Conservation (phyloP, 805 yeast species). For the Wickerhamiella lipophila region DNA sequence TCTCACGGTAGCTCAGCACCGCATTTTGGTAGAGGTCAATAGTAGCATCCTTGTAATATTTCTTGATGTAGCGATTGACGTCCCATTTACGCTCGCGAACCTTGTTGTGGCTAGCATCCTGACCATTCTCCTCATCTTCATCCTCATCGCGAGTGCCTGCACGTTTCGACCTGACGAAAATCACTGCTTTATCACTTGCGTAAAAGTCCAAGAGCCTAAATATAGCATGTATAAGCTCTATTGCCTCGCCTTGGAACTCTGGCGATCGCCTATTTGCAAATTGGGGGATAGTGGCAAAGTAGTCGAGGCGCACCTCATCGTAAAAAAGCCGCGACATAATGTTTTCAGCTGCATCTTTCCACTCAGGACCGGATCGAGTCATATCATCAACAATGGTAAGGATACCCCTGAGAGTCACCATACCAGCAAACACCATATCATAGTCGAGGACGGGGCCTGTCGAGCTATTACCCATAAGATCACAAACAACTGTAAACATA, state of each 20-base stretch:
- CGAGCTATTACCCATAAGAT: slow-evolving; percentile 30
- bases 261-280: slow-evolving; percentile 53
- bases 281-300: slow-evolving; percentile 48
- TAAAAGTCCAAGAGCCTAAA: slow-evolving; percentile 56
- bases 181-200: slow-evolving; percentile 42
- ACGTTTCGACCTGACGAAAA: slow-evolving; percentile 35
- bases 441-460: slow-evolving; percentile 33
- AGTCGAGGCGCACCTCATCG: slow-evolving; percentile 44
- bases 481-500: slow-evolving; percentile 41
- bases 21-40: slow-evolving; percentile 54
- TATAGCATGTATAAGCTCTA: slow-evolving; percentile 52
- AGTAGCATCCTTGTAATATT: slow-evolving; percentile 45
- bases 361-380: slow-evolving; percentile 34
- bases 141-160: slow-evolving; percentile 11
- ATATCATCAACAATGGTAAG: slow-evolving; percentile 36
- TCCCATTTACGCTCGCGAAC: slow-evolving; percentile 38
- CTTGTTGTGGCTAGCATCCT: slow-evolving; percentile 23
- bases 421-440: slow-evolving; percentile 55
- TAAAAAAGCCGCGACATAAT: slow-evolving; percentile 59
- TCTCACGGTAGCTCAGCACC: slow-evolving; percentile 48
- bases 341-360: slow-evolving; percentile 42
- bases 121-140: slow-evolving; percentile 23
- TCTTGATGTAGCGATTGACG: slow-evolving; percentile 32
- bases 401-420: slow-evolving; percentile 54
- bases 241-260: slow-evolving; percentile 43